phyloP scores from a whole-genome alignment of 1,284 basidiomycete genomes.

The Apiotrichum domesticum region DNA sequence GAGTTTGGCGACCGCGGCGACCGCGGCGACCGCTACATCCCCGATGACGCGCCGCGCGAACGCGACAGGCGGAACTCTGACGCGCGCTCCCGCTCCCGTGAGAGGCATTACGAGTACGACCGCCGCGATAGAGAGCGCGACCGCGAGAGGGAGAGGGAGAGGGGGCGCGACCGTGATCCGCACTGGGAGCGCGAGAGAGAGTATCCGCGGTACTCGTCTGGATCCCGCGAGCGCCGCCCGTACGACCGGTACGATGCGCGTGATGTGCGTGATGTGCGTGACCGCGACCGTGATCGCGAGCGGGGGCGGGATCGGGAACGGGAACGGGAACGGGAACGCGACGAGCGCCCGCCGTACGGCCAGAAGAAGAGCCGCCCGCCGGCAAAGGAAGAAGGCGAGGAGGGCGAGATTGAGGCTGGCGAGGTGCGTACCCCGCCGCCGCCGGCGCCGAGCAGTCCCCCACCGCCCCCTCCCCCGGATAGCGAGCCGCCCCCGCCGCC shows the following conservation, averaged over 20 bases:
- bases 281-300: not conserved
- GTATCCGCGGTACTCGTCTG: not conserved
- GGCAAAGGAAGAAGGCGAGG: conserved; percentile 2
- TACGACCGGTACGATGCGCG: not conserved
- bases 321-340: not conserved
- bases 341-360: not conserved
- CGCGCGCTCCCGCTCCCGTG: not conserved
- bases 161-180: not conserved
- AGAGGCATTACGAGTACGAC: not conserved
- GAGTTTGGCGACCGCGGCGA: not conserved
- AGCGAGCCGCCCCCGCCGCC: not conserved
- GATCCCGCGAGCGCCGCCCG: not conserved
- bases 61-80: not conserved
- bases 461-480: not conserved
- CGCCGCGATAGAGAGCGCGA: not conserved
- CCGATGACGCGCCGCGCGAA: not conserved
- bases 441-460: not conserved
- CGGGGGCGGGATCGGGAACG: conserved; percentile 2
- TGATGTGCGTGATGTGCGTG: not conserved
- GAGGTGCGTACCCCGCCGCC: conserved; percentile 1
- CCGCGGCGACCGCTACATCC: not conserved
- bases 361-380: not conserved
- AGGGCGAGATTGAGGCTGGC: conserved; percentile 7
- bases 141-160: not conserved
- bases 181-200: not conserved